Percentiles rank a stretch among this genome's conserved stretches.
Conservation (phyloP, 345 rosid species). For the Syzygium aromaticum region DNA sequence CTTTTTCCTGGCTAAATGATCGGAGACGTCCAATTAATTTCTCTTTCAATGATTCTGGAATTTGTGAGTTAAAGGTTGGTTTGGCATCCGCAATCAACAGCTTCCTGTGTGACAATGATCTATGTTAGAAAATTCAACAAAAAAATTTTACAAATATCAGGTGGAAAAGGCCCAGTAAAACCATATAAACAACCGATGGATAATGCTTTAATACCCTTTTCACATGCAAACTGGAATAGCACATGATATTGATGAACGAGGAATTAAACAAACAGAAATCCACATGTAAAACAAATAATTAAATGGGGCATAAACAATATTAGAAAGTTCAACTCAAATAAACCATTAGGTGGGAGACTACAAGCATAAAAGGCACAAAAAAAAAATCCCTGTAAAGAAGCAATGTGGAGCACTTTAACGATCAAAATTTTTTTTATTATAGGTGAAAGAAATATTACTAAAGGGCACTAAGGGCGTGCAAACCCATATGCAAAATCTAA, state of each 20-base stretch:
- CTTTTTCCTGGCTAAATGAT: conserved; percentile 34
- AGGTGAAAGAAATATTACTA: background rate
- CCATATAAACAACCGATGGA: background rate
- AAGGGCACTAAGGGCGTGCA: background rate
- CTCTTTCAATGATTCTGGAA: conserved; percentile 72
- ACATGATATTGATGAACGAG: background rate
- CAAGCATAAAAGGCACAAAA: background rate
- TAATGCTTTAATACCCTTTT: background rate
- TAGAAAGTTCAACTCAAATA: background rate
- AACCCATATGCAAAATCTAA: background rate
- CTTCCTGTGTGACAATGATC: conserved; percentile 36
- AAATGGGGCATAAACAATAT: background rate
- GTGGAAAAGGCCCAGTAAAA: background rate
- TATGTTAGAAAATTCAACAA: background rate
- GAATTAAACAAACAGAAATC: background rate
- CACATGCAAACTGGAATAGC: background rate
- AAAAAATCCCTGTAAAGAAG: background rate
- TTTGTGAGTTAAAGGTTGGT: conserved; percentile 35
- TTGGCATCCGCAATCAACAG: conserved; percentile 60
- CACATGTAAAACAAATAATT: background rate
- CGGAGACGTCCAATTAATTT: conserved; percentile 44
- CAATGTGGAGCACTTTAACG: background rate
- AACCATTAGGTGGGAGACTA: background rate
- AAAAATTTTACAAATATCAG: background rate
- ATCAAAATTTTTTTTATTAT: background rate